Conservation (phyloP, 2,329 filamentous ascomycete genomes). For the Fusarium mundagurra region DNA sequence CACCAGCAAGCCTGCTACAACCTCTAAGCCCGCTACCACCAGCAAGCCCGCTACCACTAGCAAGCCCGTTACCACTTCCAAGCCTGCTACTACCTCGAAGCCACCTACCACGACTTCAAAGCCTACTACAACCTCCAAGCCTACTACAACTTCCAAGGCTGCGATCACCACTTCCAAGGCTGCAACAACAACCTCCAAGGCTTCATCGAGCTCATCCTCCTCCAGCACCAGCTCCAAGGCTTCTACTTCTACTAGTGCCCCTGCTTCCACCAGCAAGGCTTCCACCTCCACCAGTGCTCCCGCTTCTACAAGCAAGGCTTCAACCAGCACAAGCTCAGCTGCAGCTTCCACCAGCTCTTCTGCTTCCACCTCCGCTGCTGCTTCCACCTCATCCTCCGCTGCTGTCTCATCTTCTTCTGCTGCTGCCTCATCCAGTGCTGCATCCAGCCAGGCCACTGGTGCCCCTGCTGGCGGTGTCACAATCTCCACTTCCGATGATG, state of each 20-base stretch:
- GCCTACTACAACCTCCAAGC: background rate
- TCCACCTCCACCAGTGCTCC: background rate
- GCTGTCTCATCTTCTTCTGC: background rate
- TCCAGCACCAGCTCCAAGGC: background rate
- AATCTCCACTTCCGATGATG: background rate
- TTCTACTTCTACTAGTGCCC: background rate
- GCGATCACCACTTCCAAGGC: background rate
- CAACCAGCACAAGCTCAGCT: background rate
- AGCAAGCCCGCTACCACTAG: accelerated
- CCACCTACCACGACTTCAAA: background rate
- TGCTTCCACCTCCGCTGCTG: background rate
- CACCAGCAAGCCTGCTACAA: background rate
- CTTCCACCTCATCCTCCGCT: background rate
- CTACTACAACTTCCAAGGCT: background rate
- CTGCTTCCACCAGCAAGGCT: background rate
- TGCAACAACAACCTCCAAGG: background rate
- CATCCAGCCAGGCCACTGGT: background rate
- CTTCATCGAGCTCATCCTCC: background rate
- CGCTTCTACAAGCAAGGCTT: background rate
- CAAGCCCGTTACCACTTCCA: background rate
- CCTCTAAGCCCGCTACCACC: too few relatives aligned
- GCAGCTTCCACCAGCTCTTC: background rate
- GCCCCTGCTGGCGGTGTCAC: background rate
- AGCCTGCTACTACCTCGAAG: background rate
- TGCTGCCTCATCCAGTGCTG: background rate